Conservation (phyloP, 441 rosid species). For the Eutrema salsugineum region DNA sequence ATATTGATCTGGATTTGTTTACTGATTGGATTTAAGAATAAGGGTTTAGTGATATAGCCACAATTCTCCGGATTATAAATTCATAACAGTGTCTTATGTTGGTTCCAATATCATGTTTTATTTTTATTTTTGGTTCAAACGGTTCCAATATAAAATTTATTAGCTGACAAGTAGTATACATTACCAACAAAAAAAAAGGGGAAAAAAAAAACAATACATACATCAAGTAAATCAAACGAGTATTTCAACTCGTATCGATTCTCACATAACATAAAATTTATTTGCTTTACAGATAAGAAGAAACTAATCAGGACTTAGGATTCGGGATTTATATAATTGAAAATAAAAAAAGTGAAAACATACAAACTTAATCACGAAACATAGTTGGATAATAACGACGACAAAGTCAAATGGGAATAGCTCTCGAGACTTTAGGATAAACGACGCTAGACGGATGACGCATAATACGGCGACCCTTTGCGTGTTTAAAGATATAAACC, state of each 20-base stretch:
- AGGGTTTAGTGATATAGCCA: too few relatives aligned
- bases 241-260: background rate
- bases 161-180: background rate
- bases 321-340: background rate
- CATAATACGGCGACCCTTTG: constrained; percentile 71
- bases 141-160: background rate
- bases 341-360: background rate
- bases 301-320: background rate
- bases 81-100: background rate
- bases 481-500: constrained; percentile 59
- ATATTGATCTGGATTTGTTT: too few relatives aligned
- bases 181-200: background rate
- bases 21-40: too few relatives aligned
- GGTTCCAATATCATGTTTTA: background rate
- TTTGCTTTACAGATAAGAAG: background rate
- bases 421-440: constrained; percentile 46
- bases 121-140: too few relatives aligned
- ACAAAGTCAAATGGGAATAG: constrained; percentile 50
- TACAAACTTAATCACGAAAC: background rate
- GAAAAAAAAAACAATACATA: background rate
- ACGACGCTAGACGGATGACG: constrained; percentile 62
- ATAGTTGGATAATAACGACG: background rate
- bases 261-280: background rate
- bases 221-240: background rate
- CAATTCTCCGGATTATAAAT: too few relatives aligned